These are phyloP conservation scores for Astrothelium macrocarpum DNA, from an alignment of 495 filamentous ascomycete species.

Conservation along the genomic window DNA sequence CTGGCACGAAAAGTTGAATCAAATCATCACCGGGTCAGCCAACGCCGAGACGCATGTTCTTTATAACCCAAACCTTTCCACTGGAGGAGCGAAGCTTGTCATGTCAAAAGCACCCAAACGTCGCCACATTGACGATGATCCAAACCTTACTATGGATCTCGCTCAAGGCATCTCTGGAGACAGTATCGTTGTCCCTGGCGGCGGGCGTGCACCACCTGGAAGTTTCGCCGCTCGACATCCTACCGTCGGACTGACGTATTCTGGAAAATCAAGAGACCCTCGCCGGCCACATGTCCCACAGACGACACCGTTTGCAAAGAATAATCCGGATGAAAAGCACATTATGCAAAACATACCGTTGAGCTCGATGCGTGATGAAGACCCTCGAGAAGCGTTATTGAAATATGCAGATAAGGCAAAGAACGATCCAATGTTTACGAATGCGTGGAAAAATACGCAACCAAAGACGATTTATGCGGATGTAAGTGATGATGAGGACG, in stretches of 20 bases:
- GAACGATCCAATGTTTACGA: conserved; percentile 89
- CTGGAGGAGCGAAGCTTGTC: conserved; percentile 66
- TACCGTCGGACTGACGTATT: conserved; percentile 62
- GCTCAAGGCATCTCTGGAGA: conserved; percentile 73
- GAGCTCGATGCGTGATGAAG: conserved; percentile 92
- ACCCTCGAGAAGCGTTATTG: conserved; percentile 84
- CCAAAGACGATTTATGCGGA: conserved; percentile 88
- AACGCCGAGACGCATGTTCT: conserved; percentile 83
- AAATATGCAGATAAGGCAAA: conserved; percentile 93
- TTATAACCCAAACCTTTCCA: conserved; percentile 74
- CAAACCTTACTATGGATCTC: conserved; percentile 71
- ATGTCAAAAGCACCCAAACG: conserved; percentile 92
- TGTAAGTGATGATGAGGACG: conserved; percentile 81
- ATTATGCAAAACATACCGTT: conserved; percentile 80
- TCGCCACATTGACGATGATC: conserved; percentile 88
- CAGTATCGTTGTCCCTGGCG: conserved; percentile 60
- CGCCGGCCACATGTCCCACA: conserved; percentile 69
- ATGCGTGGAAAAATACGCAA: conserved; percentile 86
- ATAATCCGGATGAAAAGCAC: conserved; percentile 80
- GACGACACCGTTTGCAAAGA: conserved; percentile 86
- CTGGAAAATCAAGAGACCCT: conserved; percentile 71
- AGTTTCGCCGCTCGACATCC: conserved; percentile 59
- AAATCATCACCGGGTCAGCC: conserved; percentile 87
- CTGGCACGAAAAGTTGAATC: conserved; percentile 92
- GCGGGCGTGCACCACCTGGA: conserved; percentile 37